phyloP scores from a whole-genome alignment of 1,139 yeast genomes.

The Protomyces arabidopsidicola region DNA sequence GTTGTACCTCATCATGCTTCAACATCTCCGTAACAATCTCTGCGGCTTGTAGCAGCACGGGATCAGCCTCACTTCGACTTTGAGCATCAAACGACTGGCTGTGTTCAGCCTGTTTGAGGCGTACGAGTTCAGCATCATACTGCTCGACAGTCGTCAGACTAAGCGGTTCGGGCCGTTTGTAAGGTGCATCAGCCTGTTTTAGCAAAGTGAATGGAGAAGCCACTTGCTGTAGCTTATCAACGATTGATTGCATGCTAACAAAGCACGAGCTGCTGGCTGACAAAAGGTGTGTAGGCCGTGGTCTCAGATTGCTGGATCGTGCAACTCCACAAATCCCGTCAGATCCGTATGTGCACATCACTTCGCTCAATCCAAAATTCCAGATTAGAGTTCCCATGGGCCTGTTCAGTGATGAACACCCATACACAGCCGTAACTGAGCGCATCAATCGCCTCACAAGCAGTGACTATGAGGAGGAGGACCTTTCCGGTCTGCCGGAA shows the following conservation, averaged over 20 bases:
- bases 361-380: no score
- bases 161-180: background rate
- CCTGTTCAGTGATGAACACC: slow-evolving; percentile 43
- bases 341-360: no score
- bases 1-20: background rate
- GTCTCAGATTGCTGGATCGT: background rate
- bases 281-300: background rate
- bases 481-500: slow-evolving; percentile 44
- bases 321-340: no score
- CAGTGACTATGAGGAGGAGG: slow-evolving; percentile 42
- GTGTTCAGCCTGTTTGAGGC: background rate
- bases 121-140: background rate
- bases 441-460: slow-evolving; percentile 47
- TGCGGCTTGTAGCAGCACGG: background rate
- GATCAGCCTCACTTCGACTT: background rate
- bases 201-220: background rate
- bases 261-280: background rate
- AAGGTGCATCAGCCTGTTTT: background rate
- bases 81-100: background rate
- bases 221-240: background rate
- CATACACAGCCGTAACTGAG: slow-evolving; percentile 50
- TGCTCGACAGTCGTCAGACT: background rate
- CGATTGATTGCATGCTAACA: background rate
- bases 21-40: background rate
- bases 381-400: slow-evolving; percentile 36